Base-by-base conservation (phyloP, 2,329 filamentous ascomycete genomes). In the Teratosphaeria viscida region DNA sequence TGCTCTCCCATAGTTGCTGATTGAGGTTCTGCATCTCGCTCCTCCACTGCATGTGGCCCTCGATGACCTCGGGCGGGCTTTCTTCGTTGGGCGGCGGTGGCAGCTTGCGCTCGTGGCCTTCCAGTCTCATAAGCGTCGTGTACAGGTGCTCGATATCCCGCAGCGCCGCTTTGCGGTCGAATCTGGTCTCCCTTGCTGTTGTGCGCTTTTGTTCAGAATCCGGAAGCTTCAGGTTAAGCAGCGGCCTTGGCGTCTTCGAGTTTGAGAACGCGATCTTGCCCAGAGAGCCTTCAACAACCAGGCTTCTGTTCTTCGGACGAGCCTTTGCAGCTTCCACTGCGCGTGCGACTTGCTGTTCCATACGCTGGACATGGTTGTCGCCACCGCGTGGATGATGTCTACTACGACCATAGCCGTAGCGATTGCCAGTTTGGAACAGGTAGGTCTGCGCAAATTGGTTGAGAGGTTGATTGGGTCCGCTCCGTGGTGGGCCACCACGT, bases 261-360 rank as follows among this genome's bases (percentile, higher is more conserved):
- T 99, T 99, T 79, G 92, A 96, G 77, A 97, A 99, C 0, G 92
- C 95, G 60, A 99, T 99, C 78, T 97, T 99, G 65, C 94, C 94
- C 56, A 99, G 77, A 70, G 91, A 96, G 29, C 94, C 94, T 71
- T 96, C 92, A 61, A 99, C 92, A 23, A 97, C 92, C 8, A 99
- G 81, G 73, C 96, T 92, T 70, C 95, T 95, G 71, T 95, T 96
- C 80, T 99, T 99, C 12, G 94, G 94, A 75, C 95, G 92, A 61
- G 91, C 90, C 78, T 97, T 99, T 57, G 94, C 94, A 0, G 94
- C 94, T 71, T 99, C 94, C 0, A 99, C 94, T 27, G 94, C 94
- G 59, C 94, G 86, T 73, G 96, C 92, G 12, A 99, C 95, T 74
- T 99, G 94, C 75, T 99, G 94, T 74, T 99, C 92, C 94, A 99